Conservation (phyloP, 495 filamentous ascomycete genomes). For the Cercophora samala region DNA sequence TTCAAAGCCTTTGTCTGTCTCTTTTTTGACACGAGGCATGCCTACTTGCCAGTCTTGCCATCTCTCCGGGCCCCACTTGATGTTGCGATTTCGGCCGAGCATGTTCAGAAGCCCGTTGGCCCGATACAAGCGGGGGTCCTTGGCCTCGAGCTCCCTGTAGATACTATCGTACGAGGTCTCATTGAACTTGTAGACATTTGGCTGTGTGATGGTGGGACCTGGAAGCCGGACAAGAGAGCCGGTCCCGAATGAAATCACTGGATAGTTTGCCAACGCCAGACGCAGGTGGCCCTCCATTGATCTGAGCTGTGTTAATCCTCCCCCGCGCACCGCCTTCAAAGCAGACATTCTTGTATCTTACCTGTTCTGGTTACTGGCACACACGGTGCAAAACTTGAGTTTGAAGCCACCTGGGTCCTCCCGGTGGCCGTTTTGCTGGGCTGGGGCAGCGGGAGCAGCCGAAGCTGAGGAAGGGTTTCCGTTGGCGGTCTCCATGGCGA, state of each 20-base stretch:
- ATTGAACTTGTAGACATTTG: slow-evolving; percentile 97
- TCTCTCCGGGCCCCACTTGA: slow-evolving; percentile 94
- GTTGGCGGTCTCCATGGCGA: slow-evolving; percentile 37
- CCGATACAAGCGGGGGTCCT: slow-evolving; percentile 85
- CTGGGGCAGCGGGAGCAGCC: slow-evolving; percentile 20
- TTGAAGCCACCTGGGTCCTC: slow-evolving; percentile 58
- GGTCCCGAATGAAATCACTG: slow-evolving; percentile 96
- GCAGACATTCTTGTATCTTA: slow-evolving; percentile 39
- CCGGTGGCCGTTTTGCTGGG: slow-evolving; percentile 38
- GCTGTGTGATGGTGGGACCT: slow-evolving; percentile 83
- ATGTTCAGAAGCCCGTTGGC: slow-evolving; percentile 92
- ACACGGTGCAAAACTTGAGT: slow-evolving; percentile 96
- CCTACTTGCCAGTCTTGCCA: slow-evolving; percentile 98
- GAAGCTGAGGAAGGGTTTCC: slow-evolving; percentile 24
- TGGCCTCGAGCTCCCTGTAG: slow-evolving; percentile 78
- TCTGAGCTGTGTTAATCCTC: slow-evolving; percentile 40
- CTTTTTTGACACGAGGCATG: slow-evolving; percentile 65
- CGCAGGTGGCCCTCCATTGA: slow-evolving; percentile 97
- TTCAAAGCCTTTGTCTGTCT: slow-evolving; percentile 61
- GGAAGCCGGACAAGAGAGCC: slow-evolving; percentile 92
- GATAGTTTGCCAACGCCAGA: slow-evolving; percentile 79
- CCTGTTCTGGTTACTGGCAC: slow-evolving; percentile 95
- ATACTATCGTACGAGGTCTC: slow-evolving; percentile 88
- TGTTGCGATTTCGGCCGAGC: slow-evolving; percentile 83
- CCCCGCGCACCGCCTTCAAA: slow-evolving; percentile 12